Evolutionary conservation across 1,284 basidiomycete genomes (phyloP).

Genomic region (Trichosporon sp.): DNA sequence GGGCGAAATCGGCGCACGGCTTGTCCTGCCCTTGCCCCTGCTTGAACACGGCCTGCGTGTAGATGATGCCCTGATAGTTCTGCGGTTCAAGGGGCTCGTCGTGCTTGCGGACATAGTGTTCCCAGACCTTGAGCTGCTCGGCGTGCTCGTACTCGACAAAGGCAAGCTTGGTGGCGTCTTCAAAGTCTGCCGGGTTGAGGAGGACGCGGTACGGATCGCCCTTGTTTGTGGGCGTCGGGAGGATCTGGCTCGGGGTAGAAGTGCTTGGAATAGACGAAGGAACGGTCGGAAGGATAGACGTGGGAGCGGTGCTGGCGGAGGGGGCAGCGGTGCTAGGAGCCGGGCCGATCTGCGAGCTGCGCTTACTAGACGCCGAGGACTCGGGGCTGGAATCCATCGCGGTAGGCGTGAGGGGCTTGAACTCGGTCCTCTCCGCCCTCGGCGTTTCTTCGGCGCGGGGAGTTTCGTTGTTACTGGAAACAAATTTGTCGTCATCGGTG

Average conservation of each 20-base stretch:
- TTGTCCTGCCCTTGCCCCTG: conserved; percentile 57
- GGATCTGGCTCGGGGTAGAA: conserved; percentile 25
- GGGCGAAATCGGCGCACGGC: conserved; percentile 58
- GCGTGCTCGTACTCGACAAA: conserved; percentile 76
- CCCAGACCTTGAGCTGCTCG: conserved; percentile 84
- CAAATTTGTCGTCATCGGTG: not conserved
- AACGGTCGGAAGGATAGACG: not conserved
- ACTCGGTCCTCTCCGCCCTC: not conserved
- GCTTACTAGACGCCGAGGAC: not conserved
- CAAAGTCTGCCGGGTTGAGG: conserved; percentile 61
- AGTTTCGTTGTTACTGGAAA: not conserved
- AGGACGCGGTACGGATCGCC: conserved; percentile 50
- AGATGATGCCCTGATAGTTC: conserved; percentile 84
- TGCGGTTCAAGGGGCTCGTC: conserved; percentile 82
- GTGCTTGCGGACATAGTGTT: conserved; percentile 84
- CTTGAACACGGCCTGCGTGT: conserved; percentile 50
- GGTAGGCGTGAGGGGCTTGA: not conserved
- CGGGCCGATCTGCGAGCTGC: not conserved
- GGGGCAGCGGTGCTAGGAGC: not conserved
- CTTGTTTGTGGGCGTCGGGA: conserved; percentile 20
- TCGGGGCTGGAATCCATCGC: not conserved
- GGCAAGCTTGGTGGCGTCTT: conserved; percentile 69
- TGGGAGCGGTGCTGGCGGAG: conserved; percentile 10
- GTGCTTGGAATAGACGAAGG: conserved; percentile 7
- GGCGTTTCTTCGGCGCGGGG: not conserved